These are phyloP conservation scores for Neltuma alba DNA, from an alignment of 306 rosid species.

Conservation along the genomic window DNA sequence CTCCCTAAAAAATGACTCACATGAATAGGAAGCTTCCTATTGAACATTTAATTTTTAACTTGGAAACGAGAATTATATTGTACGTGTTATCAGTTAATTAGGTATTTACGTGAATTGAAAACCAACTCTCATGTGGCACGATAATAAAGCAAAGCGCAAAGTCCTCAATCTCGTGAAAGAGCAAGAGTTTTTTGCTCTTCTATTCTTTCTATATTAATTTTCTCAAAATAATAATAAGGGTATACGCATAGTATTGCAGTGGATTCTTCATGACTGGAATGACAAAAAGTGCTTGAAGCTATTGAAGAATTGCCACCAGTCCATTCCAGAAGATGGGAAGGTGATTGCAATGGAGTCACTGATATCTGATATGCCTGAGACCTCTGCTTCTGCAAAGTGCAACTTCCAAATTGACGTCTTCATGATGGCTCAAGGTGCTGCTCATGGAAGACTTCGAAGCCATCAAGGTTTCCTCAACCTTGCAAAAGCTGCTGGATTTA, in stretches of 20 bases:
- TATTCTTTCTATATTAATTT: not conserved
- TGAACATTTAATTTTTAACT: too few relatives aligned
- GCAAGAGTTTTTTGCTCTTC: not conserved
- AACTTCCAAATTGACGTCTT: not conserved
- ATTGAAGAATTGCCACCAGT: not conserved
- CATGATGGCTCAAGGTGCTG: constrained; percentile 4
- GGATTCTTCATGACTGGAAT: not conserved
- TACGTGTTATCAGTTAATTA: too few relatives aligned
- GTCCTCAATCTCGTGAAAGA: too few relatives aligned
- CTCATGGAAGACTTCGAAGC: not conserved
- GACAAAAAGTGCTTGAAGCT: not conserved
- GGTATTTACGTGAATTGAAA: too few relatives aligned
- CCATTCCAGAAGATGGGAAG: constrained; percentile 2
- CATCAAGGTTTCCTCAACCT: not conserved
- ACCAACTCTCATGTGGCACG: too few relatives aligned
- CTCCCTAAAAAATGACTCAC: too few relatives aligned
- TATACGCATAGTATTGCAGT: not conserved
- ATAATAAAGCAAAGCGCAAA: too few relatives aligned
- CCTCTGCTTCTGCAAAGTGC: not conserved
- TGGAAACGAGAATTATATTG: too few relatives aligned
- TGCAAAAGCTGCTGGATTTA: not conserved
- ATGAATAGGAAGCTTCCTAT: too few relatives aligned
- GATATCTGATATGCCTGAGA: not conserved
- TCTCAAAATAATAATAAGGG: not conserved
- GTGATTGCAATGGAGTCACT: not conserved